Evolutionary conservation across 2,329 filamentous ascomycete species (phyloP).

Genomic region (Cryphonectria japonica): DNA sequence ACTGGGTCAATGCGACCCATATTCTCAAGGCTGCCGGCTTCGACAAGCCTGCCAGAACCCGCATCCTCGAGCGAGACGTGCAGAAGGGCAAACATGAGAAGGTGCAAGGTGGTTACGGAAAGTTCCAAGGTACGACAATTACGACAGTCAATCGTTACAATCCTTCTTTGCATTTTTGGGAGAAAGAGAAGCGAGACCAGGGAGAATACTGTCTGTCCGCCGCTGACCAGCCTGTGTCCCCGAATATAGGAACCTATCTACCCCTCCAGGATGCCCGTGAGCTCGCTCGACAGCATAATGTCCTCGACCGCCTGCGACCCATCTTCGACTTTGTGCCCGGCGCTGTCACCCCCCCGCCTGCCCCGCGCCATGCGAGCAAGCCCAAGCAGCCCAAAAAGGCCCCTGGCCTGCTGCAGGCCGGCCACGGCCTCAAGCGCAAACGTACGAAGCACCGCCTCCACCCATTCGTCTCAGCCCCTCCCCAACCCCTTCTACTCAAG

Average conservation of each 20-base stretch:
- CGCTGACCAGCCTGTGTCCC: conserved; percentile 16
- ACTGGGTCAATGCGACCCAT: conserved; percentile 99
- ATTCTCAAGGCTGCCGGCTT: conserved; percentile 98
- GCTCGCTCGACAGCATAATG: conserved; percentile 84
- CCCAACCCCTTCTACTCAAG: not conserved
- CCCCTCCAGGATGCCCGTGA: conserved; percentile 79
- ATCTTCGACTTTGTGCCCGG: conserved; percentile 92
- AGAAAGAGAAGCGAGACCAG: no score
- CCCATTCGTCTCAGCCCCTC: conserved; percentile 5
- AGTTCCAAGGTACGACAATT: conserved; percentile 77
- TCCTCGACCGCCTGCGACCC: conserved; percentile 78
- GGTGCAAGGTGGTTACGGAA: conserved; percentile 96
- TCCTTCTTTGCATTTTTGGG: not conserved
- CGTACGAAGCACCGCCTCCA: conserved; percentile 11
- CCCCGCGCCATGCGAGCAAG: conserved; percentile 89
- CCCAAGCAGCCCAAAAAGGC: conserved; percentile 75
- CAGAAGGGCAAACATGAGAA: conserved; percentile 97
- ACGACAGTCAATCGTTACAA: not conserved
- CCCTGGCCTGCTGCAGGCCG: conserved; percentile 41
- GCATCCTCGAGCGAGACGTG: conserved; percentile 94
- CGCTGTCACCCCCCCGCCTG: conserved; percentile 86
- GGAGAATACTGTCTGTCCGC: not conserved
- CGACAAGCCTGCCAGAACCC: conserved; percentile 92
- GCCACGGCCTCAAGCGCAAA: conserved; percentile 23
- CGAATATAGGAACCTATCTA: conserved; percentile 86